These are phyloP conservation scores for Ceratocystis colombiana DNA, from an alignment of 2,329 filamentous ascomycete species.

Conservation along the genomic window DNA sequence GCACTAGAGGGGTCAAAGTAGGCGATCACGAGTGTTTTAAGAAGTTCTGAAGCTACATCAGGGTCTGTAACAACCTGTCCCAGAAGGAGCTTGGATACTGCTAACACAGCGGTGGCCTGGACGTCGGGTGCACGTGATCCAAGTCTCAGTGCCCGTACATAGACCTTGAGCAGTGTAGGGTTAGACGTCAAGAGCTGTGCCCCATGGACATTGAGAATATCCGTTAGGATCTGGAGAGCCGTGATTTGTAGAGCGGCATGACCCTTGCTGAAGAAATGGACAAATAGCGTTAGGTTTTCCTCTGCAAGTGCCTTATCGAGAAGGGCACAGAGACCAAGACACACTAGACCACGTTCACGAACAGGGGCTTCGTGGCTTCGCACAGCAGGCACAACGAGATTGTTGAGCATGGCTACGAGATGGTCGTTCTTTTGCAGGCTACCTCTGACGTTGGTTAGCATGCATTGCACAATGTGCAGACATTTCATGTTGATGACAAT, in stretches of 20 bases:
- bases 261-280: conserved; percentile 91
- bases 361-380: conserved; percentile 87
- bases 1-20: conserved; percentile 83
- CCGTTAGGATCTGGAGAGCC: conserved; percentile 80
- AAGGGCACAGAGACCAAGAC: conserved; percentile 80
- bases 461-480: conserved; percentile 91
- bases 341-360: conserved; percentile 78
- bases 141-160: conserved; percentile 68
- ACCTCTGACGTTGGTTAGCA: conserved; percentile 85
- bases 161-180: conserved; percentile 70
- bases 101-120: conserved; percentile 69
- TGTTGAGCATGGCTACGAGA: conserved; percentile 96
- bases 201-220: conserved; percentile 84
- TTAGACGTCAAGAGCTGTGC: conserved; percentile 60
- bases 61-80: conserved; percentile 64
- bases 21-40: conserved; percentile 71
- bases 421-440: conserved; percentile 82
- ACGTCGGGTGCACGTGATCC: conserved; percentile 60
- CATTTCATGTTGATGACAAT: conserved; percentile 98
- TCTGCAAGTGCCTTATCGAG: conserved; percentile 84
- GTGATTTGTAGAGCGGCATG: conserved; percentile 84
- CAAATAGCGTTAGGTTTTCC: conserved; percentile 84
- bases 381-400: conserved; percentile 88
- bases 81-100: conserved; percentile 77
- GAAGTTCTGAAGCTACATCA: conserved; percentile 58